Conservation (phyloP, 2,329 filamentous ascomycete genomes). For the Sclerotinia trifoliorum region DNA sequence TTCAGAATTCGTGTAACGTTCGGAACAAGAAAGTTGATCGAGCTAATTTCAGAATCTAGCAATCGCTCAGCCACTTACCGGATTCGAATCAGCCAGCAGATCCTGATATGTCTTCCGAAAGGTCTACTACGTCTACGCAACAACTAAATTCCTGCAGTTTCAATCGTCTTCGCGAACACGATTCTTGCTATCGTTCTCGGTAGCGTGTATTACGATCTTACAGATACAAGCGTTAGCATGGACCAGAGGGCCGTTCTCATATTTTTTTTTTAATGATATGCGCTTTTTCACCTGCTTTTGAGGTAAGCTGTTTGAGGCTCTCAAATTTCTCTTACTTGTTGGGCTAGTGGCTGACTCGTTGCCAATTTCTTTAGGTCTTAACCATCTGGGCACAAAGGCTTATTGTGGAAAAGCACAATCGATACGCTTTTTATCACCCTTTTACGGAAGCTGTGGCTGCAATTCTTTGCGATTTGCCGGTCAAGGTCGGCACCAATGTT, state of each 20-base stretch:
- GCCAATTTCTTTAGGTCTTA: constrained; percentile 29
- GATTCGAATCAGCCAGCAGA: constrained; percentile 78
- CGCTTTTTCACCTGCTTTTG: no score
- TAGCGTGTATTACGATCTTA: constrained; percentile 62
- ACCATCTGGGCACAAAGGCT: constrained; percentile 43
- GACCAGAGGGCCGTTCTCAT: constrained; percentile 59
- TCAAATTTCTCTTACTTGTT: constrained; percentile 43
- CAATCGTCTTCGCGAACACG: constrained; percentile 30
- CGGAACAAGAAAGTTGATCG: no score
- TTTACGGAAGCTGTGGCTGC: constrained; percentile 54
- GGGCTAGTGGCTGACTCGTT: constrained; percentile 29
- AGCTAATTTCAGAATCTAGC: no score
- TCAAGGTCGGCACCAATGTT: constrained; percentile 52
- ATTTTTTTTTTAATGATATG: constrained; percentile 49
- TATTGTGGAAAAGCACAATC: constrained; percentile 48
- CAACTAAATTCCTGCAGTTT: constrained; percentile 42
- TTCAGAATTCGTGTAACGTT: no score
- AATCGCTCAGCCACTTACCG: constrained; percentile 47
- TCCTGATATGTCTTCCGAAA: constrained; percentile 74
- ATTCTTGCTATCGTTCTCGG: constrained; percentile 60
- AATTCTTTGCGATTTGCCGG: constrained; percentile 55
- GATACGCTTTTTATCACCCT: constrained; percentile 50
- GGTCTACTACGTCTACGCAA: constrained; percentile 68
- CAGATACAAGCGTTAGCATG: constrained; percentile 53
- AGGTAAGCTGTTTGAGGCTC: no score